Evolutionary conservation across 2,329 filamentous ascomycete species (phyloP), one percentile per base, ranked within the genome.

Genomic region (Diaporthe sp.): DNA sequence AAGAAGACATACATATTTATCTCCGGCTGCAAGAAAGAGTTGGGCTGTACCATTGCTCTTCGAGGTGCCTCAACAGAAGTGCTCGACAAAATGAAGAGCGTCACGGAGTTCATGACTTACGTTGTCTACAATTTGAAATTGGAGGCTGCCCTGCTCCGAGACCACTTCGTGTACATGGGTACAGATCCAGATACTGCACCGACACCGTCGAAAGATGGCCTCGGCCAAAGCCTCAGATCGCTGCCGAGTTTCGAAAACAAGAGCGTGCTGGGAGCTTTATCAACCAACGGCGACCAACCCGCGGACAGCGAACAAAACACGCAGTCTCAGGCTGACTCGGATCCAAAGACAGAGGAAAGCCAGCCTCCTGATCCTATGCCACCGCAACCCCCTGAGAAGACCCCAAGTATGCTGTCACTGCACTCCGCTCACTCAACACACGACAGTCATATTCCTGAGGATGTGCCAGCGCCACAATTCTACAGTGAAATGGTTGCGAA

Each of bases 51-150:
- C 0, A 98, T 99, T 78, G 94, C 95, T 17, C 86, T 99, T 30
- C 92, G 97, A 59, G 97, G 97, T 1, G 94, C 93, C 4, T 92
- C 93, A 74, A 92, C 92, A 39, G 86, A 90, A 63, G 87, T 92
- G 0, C 88, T 99, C 25, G 87, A 91, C 1, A 94, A 92, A 78
- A 92, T 99, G 82, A 99, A 99, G 84, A 91, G 92, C 70, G 97
- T 99, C 77, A 97, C 96, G 15, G 97, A 99, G 81, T 98, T 99
- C 81, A 98, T 99, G 96, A 94, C 97, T 50, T 99, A 98, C 78
- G 97, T 99, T 27, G 96, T 98, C 17, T 99, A 99, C 84, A 99
- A 98, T 79, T 88, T 99, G 70, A 98, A 97, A 81, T 88, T 99
- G 19, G 97, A 99, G 84, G 98, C 97, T 1, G 98, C 94, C 78